Conservation (phyloP, 2,329 filamentous ascomycete genomes). For the Xylariaceae sp. region DNA sequence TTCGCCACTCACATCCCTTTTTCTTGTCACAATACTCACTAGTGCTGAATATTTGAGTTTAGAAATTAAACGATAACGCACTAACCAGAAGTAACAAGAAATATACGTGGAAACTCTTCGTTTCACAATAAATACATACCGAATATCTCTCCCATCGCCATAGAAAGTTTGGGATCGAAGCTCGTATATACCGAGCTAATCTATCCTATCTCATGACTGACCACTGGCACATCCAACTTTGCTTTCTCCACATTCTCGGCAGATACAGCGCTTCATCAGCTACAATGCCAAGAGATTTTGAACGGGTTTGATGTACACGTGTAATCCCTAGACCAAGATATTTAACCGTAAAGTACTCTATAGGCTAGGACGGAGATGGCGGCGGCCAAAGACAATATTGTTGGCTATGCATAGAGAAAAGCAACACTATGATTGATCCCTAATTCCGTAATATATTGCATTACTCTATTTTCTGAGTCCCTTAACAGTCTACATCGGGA, state of each 20-base stretch:
- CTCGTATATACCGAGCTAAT: neutral
- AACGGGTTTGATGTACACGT: neutral
- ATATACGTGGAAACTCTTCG: too few species aligned
- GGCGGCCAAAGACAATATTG: neutral
- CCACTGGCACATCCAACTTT: neutral
- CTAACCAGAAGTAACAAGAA: too few species aligned
- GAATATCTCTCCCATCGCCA: too few species aligned
- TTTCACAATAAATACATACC: too few species aligned
- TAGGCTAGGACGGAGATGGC: conserved; percentile 16
- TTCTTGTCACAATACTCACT: too few species aligned
- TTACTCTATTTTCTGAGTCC: neutral
- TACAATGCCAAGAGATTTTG: neutral
- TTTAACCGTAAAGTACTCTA: conserved; percentile 19
- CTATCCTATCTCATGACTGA: neutral
- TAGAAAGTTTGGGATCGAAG: neutral
- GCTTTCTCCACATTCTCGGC: neutral
- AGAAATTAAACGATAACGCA: too few species aligned
- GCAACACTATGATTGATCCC: conserved; percentile 1
- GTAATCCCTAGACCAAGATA: neutral
- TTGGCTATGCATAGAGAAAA: neutral
- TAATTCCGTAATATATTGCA: conserved; percentile 4
- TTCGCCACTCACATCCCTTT: too few species aligned
- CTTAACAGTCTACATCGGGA: neutral
- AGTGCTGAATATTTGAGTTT: too few species aligned
- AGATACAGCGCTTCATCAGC: neutral